Evolutionary conservation across 1,139 yeast genomes (phyloP), one percentile per base, ranked within the genome.

Genomic region (Pichia terricola): DNA sequence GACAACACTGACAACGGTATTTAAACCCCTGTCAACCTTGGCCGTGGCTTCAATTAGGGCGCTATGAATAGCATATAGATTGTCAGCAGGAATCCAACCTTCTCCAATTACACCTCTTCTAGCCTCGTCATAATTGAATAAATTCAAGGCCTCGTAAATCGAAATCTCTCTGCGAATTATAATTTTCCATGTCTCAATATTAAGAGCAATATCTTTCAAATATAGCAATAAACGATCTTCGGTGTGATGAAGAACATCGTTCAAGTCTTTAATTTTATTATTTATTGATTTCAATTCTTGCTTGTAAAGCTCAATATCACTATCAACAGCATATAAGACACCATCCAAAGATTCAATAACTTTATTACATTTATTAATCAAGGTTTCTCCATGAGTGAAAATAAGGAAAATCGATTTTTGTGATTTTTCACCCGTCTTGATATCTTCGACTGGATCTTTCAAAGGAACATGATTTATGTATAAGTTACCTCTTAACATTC

Each of bases 41-140:
- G 75, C 80, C n/a, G 87, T 72, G 34, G 80, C 73, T 45, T 72
- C 74, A 47, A 77, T 68, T 32, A 87, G 61, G 3, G 73, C 64
- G 26, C 61, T 56, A 55, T 73, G 73, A 34, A 77, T 65, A 7
- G 58, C 49, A 5, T 63, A 61, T 34, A 81, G 59, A 47, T 76
- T 81, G 35, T 47, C 47, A 26, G 53, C 51, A n/a, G 68, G 68
- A 34, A 88, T 74, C 98, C 98, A 91, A 32, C 97, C 99, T 68
- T 91, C 98, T n/a, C 95, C 97, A 48, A 91, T 87, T 45, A 91
- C 69, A 49, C 94, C 84, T 56, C 91, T 77, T 64, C 97, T 75
- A 35, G 87, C 79, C 47, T 80, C 77, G 61, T 89, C 96, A 61
- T 80, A 86, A 59, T 83, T 85, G 64, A 89, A 88, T 55, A 77